phyloP scores from a whole-genome alignment of 192 early-diverging fungal species.

The Linnemannia schmuckeri region DNA sequence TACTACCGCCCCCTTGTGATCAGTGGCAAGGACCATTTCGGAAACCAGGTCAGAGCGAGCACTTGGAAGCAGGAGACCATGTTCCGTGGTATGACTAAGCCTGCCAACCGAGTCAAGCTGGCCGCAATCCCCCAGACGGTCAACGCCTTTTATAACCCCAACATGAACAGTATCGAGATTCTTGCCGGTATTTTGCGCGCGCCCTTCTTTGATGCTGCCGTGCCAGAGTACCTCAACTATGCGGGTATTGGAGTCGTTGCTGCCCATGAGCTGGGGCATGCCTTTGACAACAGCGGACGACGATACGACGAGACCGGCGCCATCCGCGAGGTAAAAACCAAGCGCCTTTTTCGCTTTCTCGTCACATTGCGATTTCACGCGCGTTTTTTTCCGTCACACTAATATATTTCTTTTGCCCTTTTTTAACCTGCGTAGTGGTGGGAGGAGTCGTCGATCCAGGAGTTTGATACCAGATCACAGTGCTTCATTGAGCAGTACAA shows the following conservation, averaged over 20 bases:
- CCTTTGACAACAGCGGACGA: slow-evolving; percentile 66
- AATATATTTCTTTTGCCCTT: slow-evolving; percentile 11
- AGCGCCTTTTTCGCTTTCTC: slow-evolving; percentile 60
- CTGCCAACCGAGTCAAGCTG: slow-evolving; percentile 51
- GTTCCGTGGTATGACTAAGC: slow-evolving; percentile 48
- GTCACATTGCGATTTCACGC: background rate
- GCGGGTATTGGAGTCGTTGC: slow-evolving; percentile 73
- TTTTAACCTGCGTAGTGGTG: slow-evolving; percentile 72
- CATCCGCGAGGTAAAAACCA: slow-evolving; percentile 11
- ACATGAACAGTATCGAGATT: slow-evolving; percentile 42
- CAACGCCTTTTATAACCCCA: slow-evolving; percentile 67
- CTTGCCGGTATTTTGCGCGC: slow-evolving; percentile 68
- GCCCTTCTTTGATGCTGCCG: slow-evolving; percentile 67
- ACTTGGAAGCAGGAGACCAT: slow-evolving; percentile 15
- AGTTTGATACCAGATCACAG: slow-evolving; percentile 62
- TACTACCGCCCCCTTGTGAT: slow-evolving; percentile 55
- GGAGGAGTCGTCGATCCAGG: slow-evolving; percentile 66
- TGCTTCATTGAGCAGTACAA: slow-evolving; percentile 80
- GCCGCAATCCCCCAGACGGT: slow-evolving; percentile 65
- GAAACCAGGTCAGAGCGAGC: slow-evolving; percentile 46
- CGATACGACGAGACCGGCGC: slow-evolving; percentile 56
- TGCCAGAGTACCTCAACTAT: slow-evolving; percentile 74
- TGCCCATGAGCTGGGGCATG: slow-evolving; percentile 78
- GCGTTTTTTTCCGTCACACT: background rate
- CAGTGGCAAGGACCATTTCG: slow-evolving; percentile 54